Evolutionary conservation across 169 alveolate genomes (phyloP).

Genomic region (Fabrea salina): DNA sequence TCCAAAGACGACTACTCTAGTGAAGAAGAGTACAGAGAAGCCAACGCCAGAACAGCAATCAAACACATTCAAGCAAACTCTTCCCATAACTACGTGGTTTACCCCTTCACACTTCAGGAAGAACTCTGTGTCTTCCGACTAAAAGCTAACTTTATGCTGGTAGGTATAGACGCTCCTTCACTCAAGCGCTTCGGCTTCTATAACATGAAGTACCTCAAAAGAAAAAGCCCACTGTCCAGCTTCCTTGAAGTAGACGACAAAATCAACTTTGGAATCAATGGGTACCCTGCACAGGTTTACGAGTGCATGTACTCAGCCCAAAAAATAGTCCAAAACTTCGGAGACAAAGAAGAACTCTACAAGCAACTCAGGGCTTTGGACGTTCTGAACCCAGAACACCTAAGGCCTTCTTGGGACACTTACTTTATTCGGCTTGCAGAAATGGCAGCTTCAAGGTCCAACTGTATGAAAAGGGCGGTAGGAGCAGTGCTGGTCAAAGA

Average conservation of each 20-base stretch:
- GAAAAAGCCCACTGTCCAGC: not conserved
- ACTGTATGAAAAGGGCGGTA: constrained; percentile 82
- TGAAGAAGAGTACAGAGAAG: constrained; percentile 12
- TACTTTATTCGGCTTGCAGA: constrained; percentile 83
- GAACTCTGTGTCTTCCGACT: constrained; percentile 1
- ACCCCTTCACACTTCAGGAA: not conserved
- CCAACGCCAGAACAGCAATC: not conserved
- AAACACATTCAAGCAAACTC: not conserved
- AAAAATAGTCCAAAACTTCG: not conserved
- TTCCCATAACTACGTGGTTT: not conserved
- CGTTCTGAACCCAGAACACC: constrained; percentile 35
- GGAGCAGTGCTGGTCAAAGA: constrained; percentile 80
- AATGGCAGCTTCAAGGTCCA: constrained; percentile 77
- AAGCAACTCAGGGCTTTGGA: constrained; percentile 3
- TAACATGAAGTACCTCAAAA: not conserved
- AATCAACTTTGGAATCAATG: constrained; percentile 3
- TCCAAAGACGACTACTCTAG: constrained; percentile 1
- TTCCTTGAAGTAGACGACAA: constrained; percentile 21
- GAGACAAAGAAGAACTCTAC: not conserved
- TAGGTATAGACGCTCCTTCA: constrained; percentile 28
- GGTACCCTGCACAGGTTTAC: constrained; percentile 15
- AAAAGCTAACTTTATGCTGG: not conserved
- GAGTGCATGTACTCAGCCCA: constrained; percentile 11
- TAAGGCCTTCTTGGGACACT: constrained; percentile 74
- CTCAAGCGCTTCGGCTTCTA: constrained; percentile 8